phyloP scores from a whole-genome alignment of 805 yeast genomes.

The Lipomyces mesembrius region DNA sequence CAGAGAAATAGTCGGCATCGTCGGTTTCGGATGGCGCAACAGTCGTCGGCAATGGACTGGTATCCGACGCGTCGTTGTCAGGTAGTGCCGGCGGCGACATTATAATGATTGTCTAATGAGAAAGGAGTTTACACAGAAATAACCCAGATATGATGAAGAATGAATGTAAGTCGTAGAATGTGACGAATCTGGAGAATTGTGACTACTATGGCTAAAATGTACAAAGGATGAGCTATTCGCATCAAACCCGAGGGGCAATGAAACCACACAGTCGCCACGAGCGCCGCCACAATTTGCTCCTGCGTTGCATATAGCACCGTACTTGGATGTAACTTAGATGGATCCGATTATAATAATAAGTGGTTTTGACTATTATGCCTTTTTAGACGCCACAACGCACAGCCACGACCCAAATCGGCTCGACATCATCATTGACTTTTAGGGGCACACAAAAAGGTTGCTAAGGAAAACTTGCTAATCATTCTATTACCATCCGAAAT shows the following conservation, averaged over 20 bases:
- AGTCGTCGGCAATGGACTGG: conserved; percentile 6
- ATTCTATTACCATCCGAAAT: background rate
- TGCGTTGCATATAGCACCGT: background rate
- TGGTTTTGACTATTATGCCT: background rate
- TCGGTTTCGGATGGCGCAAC: conserved; percentile 24
- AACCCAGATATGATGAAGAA: background rate
- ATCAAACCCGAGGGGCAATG: background rate
- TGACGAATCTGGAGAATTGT: background rate
- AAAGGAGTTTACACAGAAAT: background rate
- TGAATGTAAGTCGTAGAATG: background rate
- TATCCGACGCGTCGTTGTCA: conserved; percentile 23
- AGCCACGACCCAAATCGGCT: background rate
- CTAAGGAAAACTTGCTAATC: background rate
- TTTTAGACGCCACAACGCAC: conserved; percentile 2
- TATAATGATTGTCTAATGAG: background rate
- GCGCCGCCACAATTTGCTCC: background rate
- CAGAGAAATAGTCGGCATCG: conserved; percentile 21
- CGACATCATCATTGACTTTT: background rate
- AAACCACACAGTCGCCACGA: background rate
- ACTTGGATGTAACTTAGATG: background rate
- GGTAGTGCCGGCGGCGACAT: conserved; percentile 18
- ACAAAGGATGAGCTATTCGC: background rate
- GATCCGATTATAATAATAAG: background rate
- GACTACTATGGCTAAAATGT: background rate
- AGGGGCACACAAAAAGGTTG: background rate